phyloP scores from a whole-genome alignment of 169 alveolate genomes.

The Cytauxzoon felis region DNA sequence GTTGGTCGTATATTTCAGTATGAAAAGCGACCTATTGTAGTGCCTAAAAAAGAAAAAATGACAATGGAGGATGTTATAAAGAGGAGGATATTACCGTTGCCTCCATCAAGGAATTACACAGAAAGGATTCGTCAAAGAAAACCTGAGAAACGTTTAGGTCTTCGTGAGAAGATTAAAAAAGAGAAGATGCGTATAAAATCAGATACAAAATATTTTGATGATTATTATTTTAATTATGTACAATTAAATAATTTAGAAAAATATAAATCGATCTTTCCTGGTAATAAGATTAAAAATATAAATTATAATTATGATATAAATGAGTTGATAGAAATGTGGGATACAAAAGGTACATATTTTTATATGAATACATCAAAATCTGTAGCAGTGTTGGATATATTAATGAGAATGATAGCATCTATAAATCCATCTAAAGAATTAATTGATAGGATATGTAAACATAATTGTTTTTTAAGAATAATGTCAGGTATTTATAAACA shows the following conservation, averaged over 20 bases:
- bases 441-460: constrained; percentile 2
- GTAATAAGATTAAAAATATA: neutral
- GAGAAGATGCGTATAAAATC: constrained; percentile 20
- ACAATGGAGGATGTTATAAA: constrained; percentile 34
- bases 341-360: constrained; percentile 28
- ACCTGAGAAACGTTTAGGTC: constrained; percentile 37
- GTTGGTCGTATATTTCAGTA: no score
- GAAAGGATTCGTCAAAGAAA: constrained; percentile 19
- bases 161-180: constrained; percentile 12
- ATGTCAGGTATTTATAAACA: constrained; percentile 23
- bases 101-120: constrained; percentile 32
- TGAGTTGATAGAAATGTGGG: constrained; percentile 28
- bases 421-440: constrained; percentile 2
- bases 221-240: constrained; percentile 14
- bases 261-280: neutral
- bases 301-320: neutral
- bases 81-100: constrained; percentile 20
- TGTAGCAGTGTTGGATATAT: constrained; percentile 31
- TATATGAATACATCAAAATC: constrained; percentile 37
- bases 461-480: constrained; percentile 16
- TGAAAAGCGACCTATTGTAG: no score
- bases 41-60: neutral
- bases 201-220: constrained; percentile 7
- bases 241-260: neutral
- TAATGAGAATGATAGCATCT: constrained; percentile 5